Conservation (phyloP, 331 rosid genomes). For the Pyrus hybrid region DNA sequence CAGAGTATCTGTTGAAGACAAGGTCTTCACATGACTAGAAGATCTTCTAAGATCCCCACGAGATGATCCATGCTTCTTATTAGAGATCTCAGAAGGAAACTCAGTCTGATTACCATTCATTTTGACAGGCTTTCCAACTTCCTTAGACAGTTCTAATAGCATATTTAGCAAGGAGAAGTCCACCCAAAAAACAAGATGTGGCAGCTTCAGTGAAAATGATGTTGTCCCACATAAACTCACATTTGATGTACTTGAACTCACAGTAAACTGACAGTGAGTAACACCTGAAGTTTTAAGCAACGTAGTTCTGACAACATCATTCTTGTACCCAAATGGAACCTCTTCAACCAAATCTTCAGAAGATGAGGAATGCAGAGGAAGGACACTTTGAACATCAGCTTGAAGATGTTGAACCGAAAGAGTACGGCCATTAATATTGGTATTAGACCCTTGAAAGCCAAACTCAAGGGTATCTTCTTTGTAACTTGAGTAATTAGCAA, state of each 20-base stretch:
- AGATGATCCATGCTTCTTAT: conserved; percentile 27
- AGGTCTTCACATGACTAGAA: conserved; percentile 33
- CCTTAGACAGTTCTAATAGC: conserved; percentile 38
- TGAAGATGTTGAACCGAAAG: conserved; percentile 41
- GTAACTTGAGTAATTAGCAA: conserved; percentile 45
- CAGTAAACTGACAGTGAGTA: conserved; percentile 42
- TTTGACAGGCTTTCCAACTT: conserved; percentile 41
- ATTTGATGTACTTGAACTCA: conserved; percentile 45
- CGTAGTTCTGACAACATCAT: conserved; percentile 39
- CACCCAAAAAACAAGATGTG: conserved; percentile 76
- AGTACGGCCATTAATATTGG: conserved; percentile 25
- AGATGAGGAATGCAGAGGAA: conserved; percentile 48
- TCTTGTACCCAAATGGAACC: conserved; percentile 41
- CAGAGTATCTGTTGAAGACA: conserved; percentile 41
- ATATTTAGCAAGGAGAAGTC: conserved; percentile 43
- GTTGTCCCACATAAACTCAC: conserved; percentile 27
- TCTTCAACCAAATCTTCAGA: conserved; percentile 31
- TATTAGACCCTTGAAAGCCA: conserved; percentile 11
- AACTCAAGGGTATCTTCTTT: conserved; percentile 24
- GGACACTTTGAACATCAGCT: conserved; percentile 56
- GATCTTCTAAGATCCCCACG: conserved; percentile 27
- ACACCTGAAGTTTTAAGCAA: conserved; percentile 64
- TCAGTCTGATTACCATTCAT: conserved; percentile 21
- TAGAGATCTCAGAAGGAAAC: conserved; percentile 20
- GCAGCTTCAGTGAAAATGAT: conserved; percentile 58